Evolutionary conservation across 2,329 filamentous ascomycete species (phyloP), one percentile per base, ranked within the genome.

Genomic region (Aspergillus sp.): DNA sequence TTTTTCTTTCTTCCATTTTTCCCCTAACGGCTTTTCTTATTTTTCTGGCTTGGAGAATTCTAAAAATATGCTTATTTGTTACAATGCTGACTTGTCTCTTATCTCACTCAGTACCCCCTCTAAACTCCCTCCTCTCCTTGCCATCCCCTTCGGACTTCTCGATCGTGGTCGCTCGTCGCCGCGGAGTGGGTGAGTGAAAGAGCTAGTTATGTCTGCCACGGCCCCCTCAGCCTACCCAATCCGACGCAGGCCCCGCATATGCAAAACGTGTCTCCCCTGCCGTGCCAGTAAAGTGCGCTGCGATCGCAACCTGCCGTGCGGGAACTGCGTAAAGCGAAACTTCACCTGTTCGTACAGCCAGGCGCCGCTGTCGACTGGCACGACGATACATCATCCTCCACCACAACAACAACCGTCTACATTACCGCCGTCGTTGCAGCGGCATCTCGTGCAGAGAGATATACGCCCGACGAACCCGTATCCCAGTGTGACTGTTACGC

Each of bases 261-360:
- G 63, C 53, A 74, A 76, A 53, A 76, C 75, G 3, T 78, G 75
- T 53, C 65, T 71, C 44, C 62, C 70, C 13, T 78, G 75, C 49
- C 73, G 74, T 41, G 67, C 70, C 19, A 71, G 74, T 44, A 78
- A 78, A 64, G 76, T 76, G 57, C 67, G 73, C 51, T 71, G 68
- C 55, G 68, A 71, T 58, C 67, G 68, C 55, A 65, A 68, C 41
- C 52, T 66, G 9, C 68, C 68, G 38, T 71, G 68, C 46, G 57
- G 64, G 47, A 69, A 70, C 53, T 71, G 68, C 54, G 60, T 67
- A 48, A 71, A 70, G 53, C 64, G 68, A 49, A 67, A 67, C 44
- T 67, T 67, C 51, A 64, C 57, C 51, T 70, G 68, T 49, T 62
- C 66, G 49, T 67, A 67, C 57, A 63, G 62, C 48, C 63, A 60